Conservation (phyloP, 345 rosid species). For the Lumnitzera racemosa region DNA sequence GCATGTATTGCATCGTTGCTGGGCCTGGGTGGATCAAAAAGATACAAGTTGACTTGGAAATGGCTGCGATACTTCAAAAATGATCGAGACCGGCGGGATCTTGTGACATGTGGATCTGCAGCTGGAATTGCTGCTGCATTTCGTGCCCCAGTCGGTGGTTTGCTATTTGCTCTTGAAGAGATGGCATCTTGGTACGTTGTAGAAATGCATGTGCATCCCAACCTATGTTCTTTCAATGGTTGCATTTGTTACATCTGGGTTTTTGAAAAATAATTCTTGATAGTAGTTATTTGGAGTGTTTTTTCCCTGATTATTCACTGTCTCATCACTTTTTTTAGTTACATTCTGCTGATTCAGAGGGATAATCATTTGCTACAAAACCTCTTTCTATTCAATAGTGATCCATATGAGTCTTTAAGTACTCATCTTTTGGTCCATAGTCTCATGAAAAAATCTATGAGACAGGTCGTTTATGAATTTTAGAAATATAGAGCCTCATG, state of each 20-base stretch:
- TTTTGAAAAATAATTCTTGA: too few species aligned
- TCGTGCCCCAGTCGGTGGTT: slow-evolving; percentile 93
- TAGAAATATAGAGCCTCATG: too few species aligned
- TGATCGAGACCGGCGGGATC: slow-evolving; percentile 84
- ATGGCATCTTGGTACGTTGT: slow-evolving; percentile 83
- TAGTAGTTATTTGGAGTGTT: neutral
- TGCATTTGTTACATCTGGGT: neutral
- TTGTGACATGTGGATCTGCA: slow-evolving; percentile 91
- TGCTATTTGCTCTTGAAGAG: slow-evolving; percentile 85
- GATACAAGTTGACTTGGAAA: slow-evolving; percentile 67
- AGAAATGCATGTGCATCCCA: neutral
- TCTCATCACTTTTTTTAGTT: too few species aligned
- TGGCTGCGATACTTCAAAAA: slow-evolving; percentile 76
- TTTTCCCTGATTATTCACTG: too few species aligned
- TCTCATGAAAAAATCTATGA: too few species aligned
- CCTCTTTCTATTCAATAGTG: too few species aligned
- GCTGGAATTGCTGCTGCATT: slow-evolving; percentile 95
- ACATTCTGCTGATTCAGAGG: too few species aligned
- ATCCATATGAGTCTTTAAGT: too few species aligned
- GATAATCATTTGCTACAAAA: too few species aligned
- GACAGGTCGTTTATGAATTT: too few species aligned
- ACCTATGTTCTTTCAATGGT: neutral
- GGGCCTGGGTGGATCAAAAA: slow-evolving; percentile 91
- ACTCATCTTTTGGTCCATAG: too few species aligned
- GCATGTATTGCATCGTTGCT: slow-evolving; percentile 85